These are phyloP conservation scores for Xylaria sp. DNA, from an alignment of 2,329 filamentous ascomycete species.

Conservation along the genomic window DNA sequence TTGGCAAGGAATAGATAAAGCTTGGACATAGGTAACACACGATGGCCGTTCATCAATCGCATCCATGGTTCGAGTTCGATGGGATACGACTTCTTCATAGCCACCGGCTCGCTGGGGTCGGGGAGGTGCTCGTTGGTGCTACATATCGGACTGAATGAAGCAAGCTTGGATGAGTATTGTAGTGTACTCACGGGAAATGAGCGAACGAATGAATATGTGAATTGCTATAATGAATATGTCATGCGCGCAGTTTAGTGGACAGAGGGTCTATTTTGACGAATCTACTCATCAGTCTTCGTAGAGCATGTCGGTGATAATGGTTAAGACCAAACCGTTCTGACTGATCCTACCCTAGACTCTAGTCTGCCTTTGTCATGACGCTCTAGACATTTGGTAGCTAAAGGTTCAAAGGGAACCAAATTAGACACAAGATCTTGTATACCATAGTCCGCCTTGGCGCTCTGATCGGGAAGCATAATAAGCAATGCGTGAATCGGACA, in stretches of 20 bases:
- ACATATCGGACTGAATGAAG: conserved; percentile 62
- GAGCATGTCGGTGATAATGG: not conserved
- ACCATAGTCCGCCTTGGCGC: not conserved
- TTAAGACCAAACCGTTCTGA: not conserved
- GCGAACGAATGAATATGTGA: no score
- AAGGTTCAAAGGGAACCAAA: not conserved
- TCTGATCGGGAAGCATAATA: not conserved
- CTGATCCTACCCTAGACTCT: not conserved
- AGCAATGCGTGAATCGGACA: not conserved
- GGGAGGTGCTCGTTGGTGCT: conserved; percentile 69
- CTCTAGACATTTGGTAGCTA: not conserved
- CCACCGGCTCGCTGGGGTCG: conserved; percentile 52
- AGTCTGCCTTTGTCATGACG: conserved; percentile 3
- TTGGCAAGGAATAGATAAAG: no score
- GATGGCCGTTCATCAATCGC: no score
- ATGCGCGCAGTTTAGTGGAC: not conserved
- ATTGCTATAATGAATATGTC: no score
- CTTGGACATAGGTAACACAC: no score
- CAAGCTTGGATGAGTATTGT: not conserved
- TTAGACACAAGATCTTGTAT: not conserved
- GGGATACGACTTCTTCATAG: conserved; percentile 53
- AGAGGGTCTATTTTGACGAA: not conserved
- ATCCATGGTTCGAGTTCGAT: conserved; percentile 58
- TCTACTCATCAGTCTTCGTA: not conserved
- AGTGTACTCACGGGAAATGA: no score